phyloP scores from a whole-genome alignment of 129 eudicot species.

The Ambrosia trifida region DNA sequence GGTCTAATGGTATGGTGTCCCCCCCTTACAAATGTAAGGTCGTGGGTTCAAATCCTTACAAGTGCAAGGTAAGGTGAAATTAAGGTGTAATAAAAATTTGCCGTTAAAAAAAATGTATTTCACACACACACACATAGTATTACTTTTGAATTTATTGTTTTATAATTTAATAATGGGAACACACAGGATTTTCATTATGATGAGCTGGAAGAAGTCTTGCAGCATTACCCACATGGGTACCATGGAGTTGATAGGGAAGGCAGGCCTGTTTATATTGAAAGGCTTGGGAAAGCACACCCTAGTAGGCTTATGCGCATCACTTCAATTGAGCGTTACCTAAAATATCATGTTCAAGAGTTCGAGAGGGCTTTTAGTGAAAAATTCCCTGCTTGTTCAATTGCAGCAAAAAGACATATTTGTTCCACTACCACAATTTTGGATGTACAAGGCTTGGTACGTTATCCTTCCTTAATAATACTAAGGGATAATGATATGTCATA shows the following conservation, averaged over 20 bases:
- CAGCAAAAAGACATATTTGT: constrained; percentile 76
- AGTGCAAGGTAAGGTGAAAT: no score
- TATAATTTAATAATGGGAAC: neutral
- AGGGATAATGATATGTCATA: neutral
- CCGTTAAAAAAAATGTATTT: no score
- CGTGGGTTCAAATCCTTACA: no score
- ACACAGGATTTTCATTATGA: constrained; percentile 72
- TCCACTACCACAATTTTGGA: constrained; percentile 89
- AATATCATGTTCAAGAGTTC: constrained; percentile 87
- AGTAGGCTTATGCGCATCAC: constrained; percentile 78
- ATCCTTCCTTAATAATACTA: constrained; percentile 1
- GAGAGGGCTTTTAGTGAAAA: constrained; percentile 79
- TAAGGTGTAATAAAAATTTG: no score
- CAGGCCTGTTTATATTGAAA: constrained; percentile 88
- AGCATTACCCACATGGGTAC: constrained; percentile 91
- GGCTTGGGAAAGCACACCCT: constrained; percentile 90
- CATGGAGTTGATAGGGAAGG: constrained; percentile 97
- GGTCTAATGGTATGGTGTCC: no score
- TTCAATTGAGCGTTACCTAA: constrained; percentile 67
- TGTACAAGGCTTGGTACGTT: constrained; percentile 89
- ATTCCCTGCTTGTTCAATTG: constrained; percentile 93
- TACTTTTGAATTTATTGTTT: neutral
- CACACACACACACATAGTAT: neutral
- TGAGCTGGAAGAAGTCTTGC: constrained; percentile 86
- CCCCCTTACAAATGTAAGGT: no score